Base-by-base conservation (phyloP, 2,329 filamentous ascomycete species). In the Phaeoacremonium minimum region DNA sequence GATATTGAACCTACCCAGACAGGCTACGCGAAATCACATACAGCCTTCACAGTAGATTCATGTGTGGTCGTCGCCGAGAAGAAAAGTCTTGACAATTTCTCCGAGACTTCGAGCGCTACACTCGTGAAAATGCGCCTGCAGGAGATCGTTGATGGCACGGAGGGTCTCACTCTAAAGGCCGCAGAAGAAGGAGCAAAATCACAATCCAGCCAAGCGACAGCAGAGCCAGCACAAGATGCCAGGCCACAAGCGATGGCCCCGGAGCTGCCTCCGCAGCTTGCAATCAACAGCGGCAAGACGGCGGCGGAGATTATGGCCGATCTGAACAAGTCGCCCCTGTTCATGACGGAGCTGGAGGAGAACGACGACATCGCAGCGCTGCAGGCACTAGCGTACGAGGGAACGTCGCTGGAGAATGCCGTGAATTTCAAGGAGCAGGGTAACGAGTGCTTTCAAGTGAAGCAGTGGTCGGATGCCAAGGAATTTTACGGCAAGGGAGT, bases 401-500 rank as follows among this genome's bases (percentile, higher is more conserved):
- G 93, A 15, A 90, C 89, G 7, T 80, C 87, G 33, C 73, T 82
- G 8, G 91, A 97, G 58, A 83, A 95, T 43, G 85, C 82, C 15
- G 66, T 75, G 30, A 87, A 87, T 46, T 96, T 96, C 67, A 88
- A 93, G 52, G 84, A 91, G 56, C 86, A 88, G 48, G 93, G 93
- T 20, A 98, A 98, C 58, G 91, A 97, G 51, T 82, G 78, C 52
- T 95, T 94, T 55, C 73, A 75, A 49, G 71, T 72, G 37, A 82
- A 80, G 59, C 71, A 78, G 32, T 95, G 85, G 80, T 69, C 62
- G 17, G 89, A 97, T 59, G 93, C 90, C 4, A 83, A 85, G 55
- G 89, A 95, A 59, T 96, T 90, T 59, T 98, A 98, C 59, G 78
- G 75, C 18, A 93, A 95, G 65, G 90, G 83, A n/a, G 72, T 96